phyloP scores from a whole-genome alignment of 257 asterid genomes.

The Fraxinus americana region DNA sequence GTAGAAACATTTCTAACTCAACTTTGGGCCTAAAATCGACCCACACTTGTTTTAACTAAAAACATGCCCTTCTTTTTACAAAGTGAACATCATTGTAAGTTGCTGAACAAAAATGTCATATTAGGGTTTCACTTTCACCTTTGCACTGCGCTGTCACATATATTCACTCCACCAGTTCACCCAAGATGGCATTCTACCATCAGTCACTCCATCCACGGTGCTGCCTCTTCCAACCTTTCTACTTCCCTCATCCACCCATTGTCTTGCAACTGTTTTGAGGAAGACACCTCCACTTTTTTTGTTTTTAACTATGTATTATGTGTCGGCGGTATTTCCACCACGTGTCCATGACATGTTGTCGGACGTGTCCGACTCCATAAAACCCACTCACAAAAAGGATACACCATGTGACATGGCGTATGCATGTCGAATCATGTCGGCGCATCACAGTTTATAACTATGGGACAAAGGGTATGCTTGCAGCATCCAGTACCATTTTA shows the following conservation, averaged over 20 bases:
- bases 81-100: not conserved
- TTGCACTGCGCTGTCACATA: not conserved
- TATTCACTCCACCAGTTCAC: not conserved
- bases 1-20: not conserved
- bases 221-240: not conserved
- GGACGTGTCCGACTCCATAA: too few relatives aligned
- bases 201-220: not conserved
- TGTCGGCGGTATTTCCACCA: too few relatives aligned
- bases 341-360: too few relatives aligned
- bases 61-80: too few relatives aligned
- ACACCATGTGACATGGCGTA: too few relatives aligned
- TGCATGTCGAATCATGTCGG: too few relatives aligned
- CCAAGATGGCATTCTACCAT: not conserved
- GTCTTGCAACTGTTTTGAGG: not conserved
- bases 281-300: too few relatives aligned
- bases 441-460: too few relatives aligned
- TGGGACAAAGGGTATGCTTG: not conserved
- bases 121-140: not conserved
- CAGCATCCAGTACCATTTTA: not conserved
- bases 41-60: not conserved
- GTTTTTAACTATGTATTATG: too few relatives aligned
- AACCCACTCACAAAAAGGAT: too few relatives aligned
- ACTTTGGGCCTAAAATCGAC: not conserved
- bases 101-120: not conserved
- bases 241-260: not conserved